Evolutionary conservation across 306 rosid species (phyloP).

Genomic region (Prosopis cineraria): DNA sequence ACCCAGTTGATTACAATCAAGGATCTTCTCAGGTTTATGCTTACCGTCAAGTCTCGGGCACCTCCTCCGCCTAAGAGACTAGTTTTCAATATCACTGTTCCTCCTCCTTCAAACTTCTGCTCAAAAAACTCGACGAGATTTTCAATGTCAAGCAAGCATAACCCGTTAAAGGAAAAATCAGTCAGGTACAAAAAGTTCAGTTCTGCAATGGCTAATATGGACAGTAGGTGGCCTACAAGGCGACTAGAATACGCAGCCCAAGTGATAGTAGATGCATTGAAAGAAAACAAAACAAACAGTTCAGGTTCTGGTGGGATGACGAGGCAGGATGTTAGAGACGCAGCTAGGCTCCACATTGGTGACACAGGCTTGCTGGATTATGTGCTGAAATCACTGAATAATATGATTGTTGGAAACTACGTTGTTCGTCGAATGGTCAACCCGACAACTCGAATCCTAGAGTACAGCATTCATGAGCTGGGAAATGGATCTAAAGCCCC

Average conservation of each 20-base stretch:
- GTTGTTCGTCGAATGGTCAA: slow-evolving; percentile 78
- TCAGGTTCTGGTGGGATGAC: slow-evolving; percentile 72
- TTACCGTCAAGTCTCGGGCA: slow-evolving; percentile 65
- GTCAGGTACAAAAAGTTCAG: slow-evolving; percentile 61
- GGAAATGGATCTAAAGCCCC: slow-evolving; percentile 42
- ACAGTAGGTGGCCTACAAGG: slow-evolving; percentile 88
- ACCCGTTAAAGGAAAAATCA: slow-evolving; percentile 55
- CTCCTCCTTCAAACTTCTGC: slow-evolving; percentile 31
- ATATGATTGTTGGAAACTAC: slow-evolving; percentile 68
- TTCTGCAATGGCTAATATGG: slow-evolving; percentile 64
- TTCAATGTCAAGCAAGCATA: slow-evolving; percentile 42
- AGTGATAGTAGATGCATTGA: slow-evolving; percentile 78
- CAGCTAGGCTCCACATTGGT: slow-evolving; percentile 86
- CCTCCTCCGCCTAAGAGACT: slow-evolving; percentile 38
- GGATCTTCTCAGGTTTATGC: slow-evolving; percentile 82
- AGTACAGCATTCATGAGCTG: slow-evolving; percentile 70
- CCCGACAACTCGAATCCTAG: slow-evolving; percentile 68
- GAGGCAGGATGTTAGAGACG: slow-evolving; percentile 83
- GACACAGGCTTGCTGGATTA: slow-evolving; percentile 90
- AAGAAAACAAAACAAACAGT: slow-evolving; percentile 54
- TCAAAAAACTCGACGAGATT: slow-evolving; percentile 41
- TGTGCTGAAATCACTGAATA: slow-evolving; percentile 82
- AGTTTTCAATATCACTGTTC: not conserved
- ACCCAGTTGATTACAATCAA: slow-evolving; percentile 61
- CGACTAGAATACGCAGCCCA: slow-evolving; percentile 78